Conservation (phyloP, 306 rosid species). For the Arachis hypogaea region DNA sequence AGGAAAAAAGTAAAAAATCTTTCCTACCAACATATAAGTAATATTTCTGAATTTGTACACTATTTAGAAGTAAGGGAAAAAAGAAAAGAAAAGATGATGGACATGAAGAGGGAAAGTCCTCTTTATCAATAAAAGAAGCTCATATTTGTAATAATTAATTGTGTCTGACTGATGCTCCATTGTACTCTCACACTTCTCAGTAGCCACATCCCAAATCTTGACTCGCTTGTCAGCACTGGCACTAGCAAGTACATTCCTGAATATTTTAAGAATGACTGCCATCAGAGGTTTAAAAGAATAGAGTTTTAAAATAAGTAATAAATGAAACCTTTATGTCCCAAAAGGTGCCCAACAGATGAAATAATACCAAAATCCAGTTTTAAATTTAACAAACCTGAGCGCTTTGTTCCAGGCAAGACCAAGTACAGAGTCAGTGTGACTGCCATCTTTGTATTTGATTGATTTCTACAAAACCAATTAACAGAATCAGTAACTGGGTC, state of each 20-base stretch:
- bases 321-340: conserved; percentile 5
- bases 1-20: background rate
- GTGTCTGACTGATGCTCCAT: conserved; percentile 87
- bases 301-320: conserved; percentile 1
- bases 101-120: background rate
- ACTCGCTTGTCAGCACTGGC: conserved; percentile 89
- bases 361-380: conserved; percentile 28
- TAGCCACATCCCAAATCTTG: conserved; percentile 85
- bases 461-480: conserved; percentile 53
- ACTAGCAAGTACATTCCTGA: conserved; percentile 89
- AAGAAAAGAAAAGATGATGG: background rate
- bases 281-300: conserved; percentile 15
- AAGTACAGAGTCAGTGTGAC: conserved; percentile 88
- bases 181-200: conserved; percentile 74
- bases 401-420: conserved; percentile 98
- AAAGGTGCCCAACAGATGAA: conserved; percentile 31
- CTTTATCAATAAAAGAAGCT: conserved; percentile 18
- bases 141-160: background rate
- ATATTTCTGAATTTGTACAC: background rate
- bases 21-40: background rate
- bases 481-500: conserved; percentile 38
- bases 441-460: conserved; percentile 70
- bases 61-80: background rate
- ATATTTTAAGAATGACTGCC: conserved; percentile 17
- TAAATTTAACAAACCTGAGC: conserved; percentile 58